Percentiles rank a stretch among this genome's conserved stretches.
Evolutionary conservation across 345 rosid genomes (phyloP).

Genomic region (Citrus mangshanensis): DNA sequence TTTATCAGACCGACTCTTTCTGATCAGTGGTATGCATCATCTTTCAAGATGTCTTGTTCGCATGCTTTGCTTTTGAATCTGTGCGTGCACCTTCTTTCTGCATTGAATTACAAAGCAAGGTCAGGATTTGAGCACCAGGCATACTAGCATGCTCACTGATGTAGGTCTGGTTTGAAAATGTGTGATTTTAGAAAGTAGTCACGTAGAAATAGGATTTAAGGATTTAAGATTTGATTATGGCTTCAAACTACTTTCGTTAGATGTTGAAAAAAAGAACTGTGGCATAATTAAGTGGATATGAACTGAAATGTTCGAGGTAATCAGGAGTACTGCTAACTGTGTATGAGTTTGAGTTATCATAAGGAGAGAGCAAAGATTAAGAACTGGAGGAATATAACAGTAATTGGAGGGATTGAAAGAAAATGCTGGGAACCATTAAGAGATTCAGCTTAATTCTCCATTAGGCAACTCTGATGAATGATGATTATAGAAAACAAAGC

Average conservation of each 20-base stretch:
- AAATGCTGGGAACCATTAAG: not conserved
- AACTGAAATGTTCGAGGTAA: not conserved
- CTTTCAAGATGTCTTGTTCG: not conserved
- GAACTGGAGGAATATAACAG: not conserved
- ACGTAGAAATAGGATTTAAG: not conserved
- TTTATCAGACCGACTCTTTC: constrained; percentile 93
- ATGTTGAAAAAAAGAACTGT: not conserved
- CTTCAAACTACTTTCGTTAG: not conserved
- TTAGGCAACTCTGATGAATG: not conserved
- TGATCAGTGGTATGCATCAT: constrained; percentile 72
- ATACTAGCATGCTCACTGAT: not conserved
- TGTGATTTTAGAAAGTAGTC: not conserved
- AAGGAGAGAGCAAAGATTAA: not conserved
- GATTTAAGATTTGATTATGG: not conserved
- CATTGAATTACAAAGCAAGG: not conserved
- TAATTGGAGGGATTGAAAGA: not conserved
- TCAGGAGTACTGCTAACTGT: not conserved
- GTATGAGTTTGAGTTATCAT: not conserved
- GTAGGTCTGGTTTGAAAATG: not conserved
- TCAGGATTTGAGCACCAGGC: not conserved
- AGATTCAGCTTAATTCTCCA: not conserved
- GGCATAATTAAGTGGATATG: not conserved
- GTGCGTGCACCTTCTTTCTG: not conserved
- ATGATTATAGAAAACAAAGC: not conserved
- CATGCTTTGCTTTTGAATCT: not conserved